Conservation (phyloP, 495 filamentous ascomycete species). For the Pseudotulostoma volvatum region DNA sequence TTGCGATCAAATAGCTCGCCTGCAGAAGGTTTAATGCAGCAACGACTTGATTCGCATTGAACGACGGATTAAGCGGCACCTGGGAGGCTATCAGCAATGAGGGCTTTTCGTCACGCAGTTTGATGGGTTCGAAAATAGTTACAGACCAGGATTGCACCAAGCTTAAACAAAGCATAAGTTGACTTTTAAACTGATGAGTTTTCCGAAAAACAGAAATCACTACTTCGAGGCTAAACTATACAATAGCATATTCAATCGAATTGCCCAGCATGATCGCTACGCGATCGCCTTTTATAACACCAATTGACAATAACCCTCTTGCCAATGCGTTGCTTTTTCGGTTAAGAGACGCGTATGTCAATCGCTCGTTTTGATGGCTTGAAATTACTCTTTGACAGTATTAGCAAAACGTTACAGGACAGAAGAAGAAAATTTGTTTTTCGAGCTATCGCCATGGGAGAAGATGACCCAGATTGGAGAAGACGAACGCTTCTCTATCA, state of each 20-base stretch:
- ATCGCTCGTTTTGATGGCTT: slow-evolving; percentile 40
- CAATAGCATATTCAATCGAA: slow-evolving; percentile 61
- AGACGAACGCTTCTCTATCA: slow-evolving; percentile 53
- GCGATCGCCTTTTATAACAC: slow-evolving; percentile 70
- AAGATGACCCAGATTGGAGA: neutral
- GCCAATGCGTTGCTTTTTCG: slow-evolving; percentile 61
- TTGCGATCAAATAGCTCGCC: slow-evolving; percentile 63
- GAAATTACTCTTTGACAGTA: slow-evolving; percentile 59
- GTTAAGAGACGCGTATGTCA: slow-evolving; percentile 65
- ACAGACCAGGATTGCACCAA: slow-evolving; percentile 82
- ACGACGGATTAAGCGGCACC: slow-evolving; percentile 86
- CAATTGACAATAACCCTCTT: slow-evolving; percentile 50
- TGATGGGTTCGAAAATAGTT: slow-evolving; percentile 24
- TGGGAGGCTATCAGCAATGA: slow-evolving; percentile 21
- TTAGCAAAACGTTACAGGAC: neutral
- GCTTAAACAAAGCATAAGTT: slow-evolving; percentile 83
- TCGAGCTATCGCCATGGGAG: neutral
- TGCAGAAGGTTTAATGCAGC: slow-evolving; percentile 63
- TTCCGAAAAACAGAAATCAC: too few species aligned
- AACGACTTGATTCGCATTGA: slow-evolving; percentile 64
- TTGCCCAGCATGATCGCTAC: slow-evolving; percentile 82
- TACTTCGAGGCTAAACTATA: slow-evolving; percentile 15
- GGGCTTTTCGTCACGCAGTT: neutral
- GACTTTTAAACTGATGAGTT: slow-evolving; percentile 23
- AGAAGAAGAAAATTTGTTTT: neutral